Base-by-base conservation (phyloP, 306 rosid species). In the Fragaria nilgerrensis region DNA sequence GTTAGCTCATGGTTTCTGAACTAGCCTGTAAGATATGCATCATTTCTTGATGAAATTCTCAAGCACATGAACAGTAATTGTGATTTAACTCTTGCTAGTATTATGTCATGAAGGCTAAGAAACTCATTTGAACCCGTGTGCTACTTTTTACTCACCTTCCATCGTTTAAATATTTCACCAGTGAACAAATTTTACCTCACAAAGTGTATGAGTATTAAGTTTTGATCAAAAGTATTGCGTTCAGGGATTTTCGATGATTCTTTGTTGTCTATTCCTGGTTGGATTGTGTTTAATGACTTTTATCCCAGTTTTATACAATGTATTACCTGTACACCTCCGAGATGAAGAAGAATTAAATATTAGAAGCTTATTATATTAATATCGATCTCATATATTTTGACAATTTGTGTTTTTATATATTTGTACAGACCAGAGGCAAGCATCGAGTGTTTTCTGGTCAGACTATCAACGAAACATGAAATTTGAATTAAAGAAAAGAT, bases 401-500 rank as follows among this genome's bases (percentile, higher is more conserved):
- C 49, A 32, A 62, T 49, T 45, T 47, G 77, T 79, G 52, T 64
- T 25, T 43, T 55, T 52, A 34, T 17, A 48, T 27, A 68, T 73
- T 67, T 74, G 68, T 75, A 17, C 77, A 85, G 85, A 55, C 73
- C 66, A 82, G 77, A 81, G 80, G 64, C 80, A 76, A 87, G 87
- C 69, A 59, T 74, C 69, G 77, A 78, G 20, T 37, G 61, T 78
- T 32, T 79, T 70, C 82, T 58, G 78, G 76, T 75, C 77, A 68
- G 53, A 58, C 68, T 39, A 68, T 25, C 70, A 77, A 82, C 48
- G 68, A 82, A 87, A 89, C 82, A 87, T 96, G 91, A 96, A 92
- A 81, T 63, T 91, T 75, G 93, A 85, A 78, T 72, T 87, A 61
- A 91, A 89, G 91, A 87, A 89, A 81, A 89, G 91, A 53, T 95